phyloP scores from a whole-genome alignment of 2,329 filamentous ascomycete genomes.

The Shiraia sp. region DNA sequence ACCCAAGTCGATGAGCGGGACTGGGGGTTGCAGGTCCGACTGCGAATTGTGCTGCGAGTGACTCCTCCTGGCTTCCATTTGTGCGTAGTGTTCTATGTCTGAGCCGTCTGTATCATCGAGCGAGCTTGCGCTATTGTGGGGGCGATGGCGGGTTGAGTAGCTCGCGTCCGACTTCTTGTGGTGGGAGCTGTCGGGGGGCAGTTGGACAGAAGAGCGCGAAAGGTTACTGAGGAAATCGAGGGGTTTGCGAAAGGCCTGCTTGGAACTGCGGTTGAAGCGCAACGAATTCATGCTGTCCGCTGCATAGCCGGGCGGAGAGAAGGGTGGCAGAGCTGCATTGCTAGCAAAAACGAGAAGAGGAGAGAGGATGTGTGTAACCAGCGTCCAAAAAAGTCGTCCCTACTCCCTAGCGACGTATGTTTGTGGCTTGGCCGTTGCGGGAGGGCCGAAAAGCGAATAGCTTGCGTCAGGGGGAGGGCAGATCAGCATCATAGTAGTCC shows the following conservation, averaged over 20 bases:
- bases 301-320: conserved; percentile 29
- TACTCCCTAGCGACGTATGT: too few species aligned
- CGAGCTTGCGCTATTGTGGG: conserved; percentile 39
- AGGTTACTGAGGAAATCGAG: conserved; percentile 42
- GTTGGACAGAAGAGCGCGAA: conserved; percentile 21
- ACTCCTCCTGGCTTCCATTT: conserved; percentile 29
- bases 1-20: conserved; percentile 51
- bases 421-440: too few species aligned
- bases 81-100: conserved; percentile 39
- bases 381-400: too few species aligned
- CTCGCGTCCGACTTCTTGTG: conserved; percentile 21
- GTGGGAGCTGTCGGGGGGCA: conserved; percentile 18
- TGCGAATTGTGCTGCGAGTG: conserved; percentile 38
- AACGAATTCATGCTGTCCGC: conserved; percentile 38
- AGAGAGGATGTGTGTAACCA: too few species aligned
- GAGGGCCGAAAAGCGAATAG: too few species aligned
- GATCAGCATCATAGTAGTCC: too few species aligned
- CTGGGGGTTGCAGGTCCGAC: conserved; percentile 43
- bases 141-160: conserved; percentile 30
- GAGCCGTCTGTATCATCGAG: conserved; percentile 43
- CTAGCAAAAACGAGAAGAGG: too few species aligned
- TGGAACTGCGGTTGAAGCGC: conserved; percentile 37
- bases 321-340: too few species aligned
- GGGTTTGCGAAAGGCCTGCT: conserved; percentile 39
- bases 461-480: too few species aligned